Conservation (phyloP, 1,139 yeast genomes). For the Diutina scorzettiae region DNA sequence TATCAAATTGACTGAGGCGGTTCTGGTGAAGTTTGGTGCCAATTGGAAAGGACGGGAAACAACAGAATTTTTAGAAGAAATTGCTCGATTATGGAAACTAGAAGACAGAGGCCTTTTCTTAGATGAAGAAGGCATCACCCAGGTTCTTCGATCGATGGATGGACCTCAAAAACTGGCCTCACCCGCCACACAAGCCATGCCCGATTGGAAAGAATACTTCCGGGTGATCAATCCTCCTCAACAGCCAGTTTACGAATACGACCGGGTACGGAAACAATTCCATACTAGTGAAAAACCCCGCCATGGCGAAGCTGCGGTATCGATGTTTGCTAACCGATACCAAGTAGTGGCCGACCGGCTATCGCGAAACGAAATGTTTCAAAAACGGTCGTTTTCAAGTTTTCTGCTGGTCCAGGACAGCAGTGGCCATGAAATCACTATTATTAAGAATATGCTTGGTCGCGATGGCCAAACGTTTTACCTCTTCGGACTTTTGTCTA, state of each 20-base stretch:
- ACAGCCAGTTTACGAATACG: slow-evolving; percentile 59
- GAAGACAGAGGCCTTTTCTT: slow-evolving; percentile 81
- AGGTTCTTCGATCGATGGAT: slow-evolving; percentile 47
- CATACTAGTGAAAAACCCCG: slow-evolving; percentile 20
- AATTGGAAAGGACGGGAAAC: slow-evolving; percentile 74
- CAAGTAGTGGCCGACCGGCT: slow-evolving; percentile 56
- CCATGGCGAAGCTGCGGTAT: slow-evolving; percentile 13
- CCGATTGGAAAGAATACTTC: slow-evolving; percentile 68
- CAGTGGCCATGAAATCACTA: slow-evolving; percentile 45
- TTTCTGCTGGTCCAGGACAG: slow-evolving; percentile 19
- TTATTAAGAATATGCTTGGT: slow-evolving; percentile 76
- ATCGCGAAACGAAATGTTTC: slow-evolving; percentile 65
- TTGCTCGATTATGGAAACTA: slow-evolving; percentile 76
- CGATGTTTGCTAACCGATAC: slow-evolving; percentile 34
- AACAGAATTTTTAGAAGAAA: slow-evolving; percentile 60
- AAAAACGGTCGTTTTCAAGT: slow-evolving; percentile 33
- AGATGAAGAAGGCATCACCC: slow-evolving; percentile 58
- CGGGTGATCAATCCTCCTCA: slow-evolving; percentile 50
- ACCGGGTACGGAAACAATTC: slow-evolving; percentile 50
- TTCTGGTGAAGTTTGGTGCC: slow-evolving; percentile 68
- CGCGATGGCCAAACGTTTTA: slow-evolving; percentile 68
- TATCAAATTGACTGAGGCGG: slow-evolving; percentile 52
- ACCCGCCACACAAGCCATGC: slow-evolving; percentile 10
- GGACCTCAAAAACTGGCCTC: background rate
- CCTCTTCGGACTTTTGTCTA: slow-evolving; percentile 63